Conservation (phyloP, 176 grass and related monocot genomes). For the Oryza australiensis region DNA sequence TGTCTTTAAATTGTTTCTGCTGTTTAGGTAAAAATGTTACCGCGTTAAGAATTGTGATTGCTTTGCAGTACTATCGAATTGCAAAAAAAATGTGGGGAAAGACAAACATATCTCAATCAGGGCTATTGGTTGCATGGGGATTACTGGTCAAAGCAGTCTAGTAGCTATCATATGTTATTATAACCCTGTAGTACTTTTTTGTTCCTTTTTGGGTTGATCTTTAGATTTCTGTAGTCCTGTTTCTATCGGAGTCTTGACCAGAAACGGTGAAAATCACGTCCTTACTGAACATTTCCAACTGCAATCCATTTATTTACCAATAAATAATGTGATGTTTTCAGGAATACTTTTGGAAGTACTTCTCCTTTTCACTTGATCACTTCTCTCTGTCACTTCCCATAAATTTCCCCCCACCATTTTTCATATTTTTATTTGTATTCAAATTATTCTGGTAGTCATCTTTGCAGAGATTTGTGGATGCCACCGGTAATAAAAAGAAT, state of each 20-base stretch:
- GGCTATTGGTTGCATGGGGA: not conserved
- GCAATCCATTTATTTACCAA: not conserved
- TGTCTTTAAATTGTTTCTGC: not conserved
- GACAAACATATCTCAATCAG: not conserved
- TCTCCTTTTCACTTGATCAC: not conserved
- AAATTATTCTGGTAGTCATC: too few relatives aligned
- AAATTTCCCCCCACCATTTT: not conserved
- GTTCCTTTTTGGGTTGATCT: slow-evolving; percentile 6
- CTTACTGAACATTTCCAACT: not conserved
- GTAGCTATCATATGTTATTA: not conserved
- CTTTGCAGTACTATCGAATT: too few relatives aligned
- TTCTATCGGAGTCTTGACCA: not conserved
- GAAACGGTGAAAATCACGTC: not conserved
- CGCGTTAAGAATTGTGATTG: not conserved
- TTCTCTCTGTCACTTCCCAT: not conserved
- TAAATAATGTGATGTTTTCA: not conserved
- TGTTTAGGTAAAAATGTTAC: not conserved
- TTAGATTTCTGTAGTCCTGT: slow-evolving; percentile 5
- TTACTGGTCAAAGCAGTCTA: not conserved
- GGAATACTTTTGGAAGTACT: not conserved
- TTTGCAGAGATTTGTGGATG: too few relatives aligned
- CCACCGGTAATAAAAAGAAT: too few relatives aligned
- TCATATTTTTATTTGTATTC: too few relatives aligned
- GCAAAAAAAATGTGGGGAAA: not conserved
- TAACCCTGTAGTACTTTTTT: not conserved